phyloP scores from a whole-genome alignment of 1,284 basidiomycete genomes.

The Ganoderma multipileum region DNA sequence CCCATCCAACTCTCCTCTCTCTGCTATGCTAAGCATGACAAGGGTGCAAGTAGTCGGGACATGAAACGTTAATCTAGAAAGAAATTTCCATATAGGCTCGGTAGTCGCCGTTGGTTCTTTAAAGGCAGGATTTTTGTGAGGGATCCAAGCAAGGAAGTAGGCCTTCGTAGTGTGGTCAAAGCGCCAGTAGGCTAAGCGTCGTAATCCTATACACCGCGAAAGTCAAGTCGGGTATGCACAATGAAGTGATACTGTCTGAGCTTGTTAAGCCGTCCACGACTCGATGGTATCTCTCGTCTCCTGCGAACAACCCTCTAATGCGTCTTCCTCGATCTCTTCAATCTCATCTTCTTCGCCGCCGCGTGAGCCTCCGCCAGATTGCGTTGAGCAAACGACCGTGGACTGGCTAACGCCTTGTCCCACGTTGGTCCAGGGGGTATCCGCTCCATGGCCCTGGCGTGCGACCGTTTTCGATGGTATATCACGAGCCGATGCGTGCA shows the following conservation, averaged over 20 bases:
- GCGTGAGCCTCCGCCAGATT: not conserved
- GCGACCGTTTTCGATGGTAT: not conserved
- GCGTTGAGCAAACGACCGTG: not conserved
- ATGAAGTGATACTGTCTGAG: not conserved
- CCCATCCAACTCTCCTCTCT: too few species aligned
- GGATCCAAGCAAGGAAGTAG: too few species aligned
- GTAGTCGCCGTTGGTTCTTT: not conserved
- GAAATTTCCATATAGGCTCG: not conserved
- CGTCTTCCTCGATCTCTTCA: slow-evolving; percentile 22
- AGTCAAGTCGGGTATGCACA: not conserved
- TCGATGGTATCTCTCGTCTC: slow-evolving; percentile 57
- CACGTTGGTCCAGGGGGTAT: too few species aligned
- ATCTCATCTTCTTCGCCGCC: not conserved
- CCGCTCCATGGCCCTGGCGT: not conserved
- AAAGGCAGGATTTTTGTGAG: too few species aligned
- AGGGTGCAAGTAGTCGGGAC: too few species aligned
- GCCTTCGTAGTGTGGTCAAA: not conserved
- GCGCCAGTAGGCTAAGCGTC: not conserved
- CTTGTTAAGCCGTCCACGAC: slow-evolving; percentile 48
- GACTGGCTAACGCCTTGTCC: not conserved
- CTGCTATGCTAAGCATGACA: too few species aligned
- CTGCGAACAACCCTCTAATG: slow-evolving; percentile 40
- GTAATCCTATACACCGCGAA: not conserved
- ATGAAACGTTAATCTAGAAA: not conserved
- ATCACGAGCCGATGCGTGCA: not conserved